Base-by-base conservation (phyloP, 768 basidiomycete species). In the Macrolepiota dolichaula region DNA sequence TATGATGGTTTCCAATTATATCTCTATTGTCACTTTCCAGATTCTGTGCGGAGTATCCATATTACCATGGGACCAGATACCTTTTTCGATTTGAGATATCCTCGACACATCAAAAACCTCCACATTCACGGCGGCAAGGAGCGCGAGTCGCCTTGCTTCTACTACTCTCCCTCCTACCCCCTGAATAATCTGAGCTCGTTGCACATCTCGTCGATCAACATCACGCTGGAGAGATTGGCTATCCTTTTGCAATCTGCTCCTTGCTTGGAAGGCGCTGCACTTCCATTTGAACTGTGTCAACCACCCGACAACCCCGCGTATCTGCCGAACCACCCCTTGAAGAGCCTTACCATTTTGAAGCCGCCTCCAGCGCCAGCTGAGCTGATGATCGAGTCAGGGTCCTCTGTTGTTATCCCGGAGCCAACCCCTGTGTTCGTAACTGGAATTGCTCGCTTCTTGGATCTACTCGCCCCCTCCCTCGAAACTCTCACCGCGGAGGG, bases 351-450 rank as follows among this genome's bases (percentile, higher is more conserved):
- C 29, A 32, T 32, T 32, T 7, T 32, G 29, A 32, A 32, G 29
- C 29, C 29, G 7, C 3, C 7, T 42, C 40, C 47, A 7, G 59
- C 51, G 19, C 67, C 79, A 50, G 72, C 76, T 35, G 78, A 76
- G n/a, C n/a, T n/a, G 1, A 6, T 0, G 15, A 2, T 0, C 13
- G 7, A 15, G 5, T 42, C 40, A 6, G n/a, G n/a, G 17, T 17
- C 15, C 15, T 3, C 40, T 17, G 17, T 42, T 7, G 40, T 42
- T 6, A 42, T 12, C n/a, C 15, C 4, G 13, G n/a, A 42, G 40
- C 17, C 15, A n/a, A 42, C 1, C 15, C 40, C n/a, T 1, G 6
- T n/a, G 17, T 15, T 17, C n/a, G 7, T 42, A 15, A 42, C n/a
- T 17, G 1, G 5, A 15, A 15, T 19, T 15, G 40, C 40, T 19